Evolutionary conservation across 495 filamentous ascomycete species (phyloP), one percentile per base, ranked within the genome.

Genomic region (Aspergillus nidulans): DNA sequence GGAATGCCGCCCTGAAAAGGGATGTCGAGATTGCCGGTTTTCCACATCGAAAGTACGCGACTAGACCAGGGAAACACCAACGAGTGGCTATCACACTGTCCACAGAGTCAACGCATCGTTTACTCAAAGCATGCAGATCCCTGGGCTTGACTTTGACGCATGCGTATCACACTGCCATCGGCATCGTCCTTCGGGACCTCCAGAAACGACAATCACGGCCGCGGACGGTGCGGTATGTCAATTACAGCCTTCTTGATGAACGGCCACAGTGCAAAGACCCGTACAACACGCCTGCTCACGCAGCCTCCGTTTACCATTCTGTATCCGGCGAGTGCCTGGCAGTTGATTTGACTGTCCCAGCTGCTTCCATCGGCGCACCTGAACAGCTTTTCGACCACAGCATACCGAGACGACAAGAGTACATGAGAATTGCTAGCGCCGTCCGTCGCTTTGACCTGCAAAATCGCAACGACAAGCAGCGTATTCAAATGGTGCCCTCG

Each of bases 161-260:
- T 53, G 66, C 58, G 2, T 69, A 69, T 32, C 63, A 69, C 52
- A 58, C 66, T 1, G 66, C 61, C 16, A 62, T 65, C 25, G 61
- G 60, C 3, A 45, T 63, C n/a, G 25, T 47, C 12, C 51, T 65
- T 13, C 39, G 62, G 0, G 66, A 65, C 25, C n/a, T 60, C 2
- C 64, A 63, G 41, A 43, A 57, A 26, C 42, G 55, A 25, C 12
- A 47, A 1, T 3, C 5, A 0, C 12, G 42, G 1, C 30, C 57
- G 32, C 52, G 66, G 9, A 55, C 18, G 3, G 60, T 67, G 13
- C 58, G 62, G 8, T 67, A 64, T 36, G 54, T 64, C 44, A 67
- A 55, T 51, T 66, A 66, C 36, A 59, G 51, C 15, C 44, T 66
- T 8, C 56, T 69, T 20, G 66, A 69, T 19, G 61, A 69, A 24